Evolutionary conservation across 2,329 filamentous ascomycete species (phyloP), one percentile per base, ranked within the genome.

Genomic region (Periconia macrospinosa): DNA sequence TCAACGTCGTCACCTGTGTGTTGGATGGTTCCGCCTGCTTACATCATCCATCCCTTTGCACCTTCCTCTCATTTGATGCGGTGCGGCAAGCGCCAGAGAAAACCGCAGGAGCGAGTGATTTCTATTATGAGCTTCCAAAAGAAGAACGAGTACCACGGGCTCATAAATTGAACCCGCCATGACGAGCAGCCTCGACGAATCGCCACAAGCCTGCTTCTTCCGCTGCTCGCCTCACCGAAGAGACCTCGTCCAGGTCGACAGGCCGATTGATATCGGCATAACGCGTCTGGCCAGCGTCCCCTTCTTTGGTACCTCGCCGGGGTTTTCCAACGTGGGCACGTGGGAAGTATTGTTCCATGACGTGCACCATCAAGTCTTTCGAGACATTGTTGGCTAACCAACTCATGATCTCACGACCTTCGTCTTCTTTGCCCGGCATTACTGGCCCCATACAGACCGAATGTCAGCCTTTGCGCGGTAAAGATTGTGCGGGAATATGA

Each of bases 251-350:
- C 35, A 81, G 75, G 2, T 76, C 83, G 3, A 91, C 82, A 14
- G 84, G 78, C n/a, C 89, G 84, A 69, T 94, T 93, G 67, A 94
- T 90, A 41, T 94, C 90, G 17, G 81, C 79, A 72, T 93, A 94
- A 30, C 89, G 78, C 2, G 78, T 68, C 2, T 63, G 62, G 13
- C 69, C 58, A 11, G 59, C 55, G 10, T 56, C 57, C 19, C 64
- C 59, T 18, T 62, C 47, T 17, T 62, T 50, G 51, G 67, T 30
- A 19, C 62, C n/a, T 18, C 69, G 64, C 18, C 60, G 84, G 50
- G 79, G 76, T 76, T 91, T 93, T 3, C 91, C 91, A 1, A 95
- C 91, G 70, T 95, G 86, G 0, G 89, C 91, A 13, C 33, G 33
- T 3, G 33, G 33, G 33, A 37, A 37, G 11, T 37, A 37, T 58